These are phyloP conservation scores for Zymoseptoria tritici DNA, from an alignment of 2,329 filamentous ascomycete species.

Conservation along the genomic window DNA sequence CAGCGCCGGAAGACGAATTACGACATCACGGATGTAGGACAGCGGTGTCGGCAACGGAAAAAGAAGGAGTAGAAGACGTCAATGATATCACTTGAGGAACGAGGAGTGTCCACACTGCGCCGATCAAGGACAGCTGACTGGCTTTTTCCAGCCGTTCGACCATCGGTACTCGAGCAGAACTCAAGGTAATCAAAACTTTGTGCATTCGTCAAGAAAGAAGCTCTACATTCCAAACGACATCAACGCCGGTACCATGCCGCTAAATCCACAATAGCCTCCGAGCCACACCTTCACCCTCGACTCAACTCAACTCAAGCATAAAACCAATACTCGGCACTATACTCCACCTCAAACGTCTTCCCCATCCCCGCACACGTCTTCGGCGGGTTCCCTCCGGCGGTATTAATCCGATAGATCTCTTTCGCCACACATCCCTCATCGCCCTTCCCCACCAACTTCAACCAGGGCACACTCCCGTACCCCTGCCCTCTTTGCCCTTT, in stretches of 20 bases:
- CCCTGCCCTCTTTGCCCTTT: conserved; percentile 51
- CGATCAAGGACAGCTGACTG: background rate
- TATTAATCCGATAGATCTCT: conserved; percentile 77
- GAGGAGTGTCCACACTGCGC: background rate
- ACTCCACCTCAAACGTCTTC: conserved; percentile 63
- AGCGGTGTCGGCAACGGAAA: background rate
- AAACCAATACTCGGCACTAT: conserved; percentile 73
- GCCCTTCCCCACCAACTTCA: conserved; percentile 55
- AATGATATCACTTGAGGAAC: background rate
- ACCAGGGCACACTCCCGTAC: conserved; percentile 68
- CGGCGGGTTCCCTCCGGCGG: conserved; percentile 72
- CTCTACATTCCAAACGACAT: too few relatives aligned
- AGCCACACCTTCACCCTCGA: background rate
- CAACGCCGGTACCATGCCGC: background rate
- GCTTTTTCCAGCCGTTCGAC: too few relatives aligned
- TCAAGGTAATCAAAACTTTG: too few relatives aligned
- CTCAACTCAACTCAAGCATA: conserved; percentile 22
- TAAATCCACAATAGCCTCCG: background rate
- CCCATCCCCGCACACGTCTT: conserved; percentile 61
- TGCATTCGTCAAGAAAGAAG: too few relatives aligned
- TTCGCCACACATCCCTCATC: conserved; percentile 52
- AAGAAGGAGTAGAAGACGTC: background rate
- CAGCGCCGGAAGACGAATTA: background rate
- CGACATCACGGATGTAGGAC: background rate
- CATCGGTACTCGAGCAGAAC: too few relatives aligned